Percentiles rank a stretch among this genome's conserved stretches.
Conservation (phyloP, 1,284 basidiomycete genomes). For the Blastosporella zonata region DNA sequence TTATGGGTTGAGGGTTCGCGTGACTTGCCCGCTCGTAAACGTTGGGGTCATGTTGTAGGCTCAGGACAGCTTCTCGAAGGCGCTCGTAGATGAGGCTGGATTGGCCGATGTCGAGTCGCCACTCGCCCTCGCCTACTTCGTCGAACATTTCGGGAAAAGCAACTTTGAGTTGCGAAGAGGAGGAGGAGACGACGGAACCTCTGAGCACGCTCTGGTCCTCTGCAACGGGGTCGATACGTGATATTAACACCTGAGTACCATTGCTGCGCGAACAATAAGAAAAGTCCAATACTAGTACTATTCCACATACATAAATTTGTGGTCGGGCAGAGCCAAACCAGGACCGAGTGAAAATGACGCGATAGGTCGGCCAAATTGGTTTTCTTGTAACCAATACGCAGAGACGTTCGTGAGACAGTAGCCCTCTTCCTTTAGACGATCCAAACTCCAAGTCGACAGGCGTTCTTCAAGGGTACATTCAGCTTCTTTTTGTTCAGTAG, state of each 20-base stretch:
- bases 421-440: constrained; percentile 60
- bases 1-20: constrained; percentile 38
- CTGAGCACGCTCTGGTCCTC: constrained; percentile 41
- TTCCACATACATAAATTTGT: constrained; percentile 58
- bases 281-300: constrained; percentile 1
- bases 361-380: constrained; percentile 56
- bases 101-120: constrained; percentile 75
- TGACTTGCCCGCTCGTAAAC: constrained; percentile 34
- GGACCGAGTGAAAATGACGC: constrained; percentile 61
- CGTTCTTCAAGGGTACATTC: constrained; percentile 57
- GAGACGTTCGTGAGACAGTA: constrained; percentile 64
- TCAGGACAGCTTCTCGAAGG: constrained; percentile 66
- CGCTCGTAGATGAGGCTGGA: constrained; percentile 67
- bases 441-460: constrained; percentile 61
- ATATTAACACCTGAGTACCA: constrained; percentile 64
- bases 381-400: constrained; percentile 64
- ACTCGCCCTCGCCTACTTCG: constrained; percentile 40
- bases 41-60: constrained; percentile 56
- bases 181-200: constrained; percentile 54
- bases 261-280: constrained; percentile 37
- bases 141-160: constrained; percentile 55
- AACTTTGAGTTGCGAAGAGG: constrained; percentile 51
- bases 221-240: constrained; percentile 57
- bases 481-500: constrained; percentile 63
- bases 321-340: constrained; percentile 53